Percentiles rank a stretch among this genome's conserved stretches.
Conservation (phyloP, 345 rosid species). For the Jatropha curcas region DNA sequence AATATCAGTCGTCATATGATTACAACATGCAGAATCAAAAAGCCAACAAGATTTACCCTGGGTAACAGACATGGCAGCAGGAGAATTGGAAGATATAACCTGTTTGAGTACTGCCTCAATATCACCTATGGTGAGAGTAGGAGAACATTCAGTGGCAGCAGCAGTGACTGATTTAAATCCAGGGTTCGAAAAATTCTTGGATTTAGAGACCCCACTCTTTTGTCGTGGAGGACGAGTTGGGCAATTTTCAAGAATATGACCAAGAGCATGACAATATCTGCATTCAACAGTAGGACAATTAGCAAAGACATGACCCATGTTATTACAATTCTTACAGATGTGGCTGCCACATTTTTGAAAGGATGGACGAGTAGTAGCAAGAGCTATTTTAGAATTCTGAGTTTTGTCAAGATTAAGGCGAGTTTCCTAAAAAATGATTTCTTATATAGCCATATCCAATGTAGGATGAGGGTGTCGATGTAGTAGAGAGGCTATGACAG, state of each 20-base stretch:
- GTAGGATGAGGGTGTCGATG: not conserved
- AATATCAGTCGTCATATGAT: no score
- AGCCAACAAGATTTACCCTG: no score
- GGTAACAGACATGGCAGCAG: no score
- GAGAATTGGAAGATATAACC: no score
- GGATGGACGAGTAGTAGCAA: not conserved
- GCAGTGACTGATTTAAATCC: no score
- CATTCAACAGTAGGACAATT: not conserved
- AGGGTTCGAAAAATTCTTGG: no score
- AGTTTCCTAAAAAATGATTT: not conserved
- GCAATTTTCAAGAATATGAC: not conserved
- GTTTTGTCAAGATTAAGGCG: not conserved
- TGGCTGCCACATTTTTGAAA: no score
- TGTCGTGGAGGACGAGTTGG: not conserved
- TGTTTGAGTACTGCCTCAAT: no score
- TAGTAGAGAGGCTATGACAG: not conserved
- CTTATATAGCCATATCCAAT: not conserved
- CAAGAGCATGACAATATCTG: not conserved
- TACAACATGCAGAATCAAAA: no score
- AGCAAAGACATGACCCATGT: not conserved
- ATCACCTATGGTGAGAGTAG: no score
- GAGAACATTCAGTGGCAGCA: no score
- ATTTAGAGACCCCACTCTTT: no score
- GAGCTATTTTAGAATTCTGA: not conserved
- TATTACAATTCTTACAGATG: not conserved